Conservation (phyloP, 2,329 filamentous ascomycete genomes). For the Fusarium scirpi region DNA sequence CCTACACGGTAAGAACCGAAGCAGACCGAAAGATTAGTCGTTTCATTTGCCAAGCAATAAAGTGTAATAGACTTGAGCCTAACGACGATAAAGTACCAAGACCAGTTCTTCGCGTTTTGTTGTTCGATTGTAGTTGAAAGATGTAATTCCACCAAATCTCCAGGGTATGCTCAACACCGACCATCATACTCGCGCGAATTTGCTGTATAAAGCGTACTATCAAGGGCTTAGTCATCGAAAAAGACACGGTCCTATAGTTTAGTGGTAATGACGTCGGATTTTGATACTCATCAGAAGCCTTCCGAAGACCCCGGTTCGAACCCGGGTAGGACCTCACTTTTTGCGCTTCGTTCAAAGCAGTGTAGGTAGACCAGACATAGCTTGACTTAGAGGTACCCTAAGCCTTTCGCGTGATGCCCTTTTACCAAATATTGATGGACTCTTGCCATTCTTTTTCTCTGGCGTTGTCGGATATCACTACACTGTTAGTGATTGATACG, state of each 20-base stretch:
- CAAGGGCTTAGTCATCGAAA: conserved; percentile 7
- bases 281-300: conserved; percentile 15
- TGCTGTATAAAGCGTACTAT: accelerated
- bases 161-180: not conserved
- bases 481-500: not conserved
- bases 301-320: conserved; percentile 36
- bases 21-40: no score
- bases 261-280: conserved; percentile 36
- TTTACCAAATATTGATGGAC: no score
- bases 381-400: no score
- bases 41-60: no score
- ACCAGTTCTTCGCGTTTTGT: not conserved
- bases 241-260: conserved; percentile 26
- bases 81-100: not conserved
- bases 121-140: not conserved
- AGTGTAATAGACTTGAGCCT: no score
- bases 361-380: not conserved
- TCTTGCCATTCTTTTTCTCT: no score
- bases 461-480: no score
- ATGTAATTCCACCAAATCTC: not conserved
- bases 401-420: no score
- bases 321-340: conserved; percentile 35
- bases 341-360: not conserved
- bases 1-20: no score
- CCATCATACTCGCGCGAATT: accelerated